phyloP scores from a whole-genome alignment of 1,284 basidiomycete genomes.

The Porphyrellus sp. region DNA sequence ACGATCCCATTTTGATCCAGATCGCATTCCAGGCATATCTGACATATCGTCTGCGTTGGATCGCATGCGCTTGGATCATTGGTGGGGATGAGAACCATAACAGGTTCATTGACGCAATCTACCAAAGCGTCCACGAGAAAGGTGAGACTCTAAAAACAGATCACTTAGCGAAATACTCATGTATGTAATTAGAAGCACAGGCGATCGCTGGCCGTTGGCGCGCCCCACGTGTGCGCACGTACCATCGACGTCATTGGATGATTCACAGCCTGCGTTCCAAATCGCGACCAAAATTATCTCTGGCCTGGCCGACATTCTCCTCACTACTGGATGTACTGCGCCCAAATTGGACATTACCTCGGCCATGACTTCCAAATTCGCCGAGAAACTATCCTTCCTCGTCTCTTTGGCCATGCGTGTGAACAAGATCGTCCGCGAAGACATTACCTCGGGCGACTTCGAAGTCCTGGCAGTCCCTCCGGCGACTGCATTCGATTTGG shows the following conservation, averaged over 20 bases:
- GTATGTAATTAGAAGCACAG: constrained; percentile 27
- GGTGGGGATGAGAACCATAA: constrained; percentile 28
- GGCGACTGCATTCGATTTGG: constrained; percentile 24
- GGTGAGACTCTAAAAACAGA: constrained; percentile 15
- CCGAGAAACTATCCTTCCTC: constrained; percentile 31
- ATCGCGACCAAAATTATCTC: constrained; percentile 24
- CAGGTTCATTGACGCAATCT: constrained; percentile 29
- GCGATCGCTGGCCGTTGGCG: constrained; percentile 35
- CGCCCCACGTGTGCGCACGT: constrained; percentile 30
- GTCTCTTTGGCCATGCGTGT: constrained; percentile 28
- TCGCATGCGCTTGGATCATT: constrained; percentile 30
- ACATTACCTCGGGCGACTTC: constrained; percentile 34
- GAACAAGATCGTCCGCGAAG: constrained; percentile 35
- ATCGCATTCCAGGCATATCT: constrained; percentile 36
- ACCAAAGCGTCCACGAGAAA: constrained; percentile 24
- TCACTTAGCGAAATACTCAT: background rate
- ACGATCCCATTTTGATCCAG: constrained; percentile 35
- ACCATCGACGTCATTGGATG: constrained; percentile 23
- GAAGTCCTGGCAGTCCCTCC: constrained; percentile 32
- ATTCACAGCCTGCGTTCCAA: constrained; percentile 22
- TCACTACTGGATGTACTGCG: constrained; percentile 28
- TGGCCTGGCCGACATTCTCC: constrained; percentile 31
- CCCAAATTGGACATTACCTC: constrained; percentile 19
- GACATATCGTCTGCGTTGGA: constrained; percentile 29
- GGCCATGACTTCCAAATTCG: constrained; percentile 27